These are phyloP conservation scores for Tuber brumale DNA, from an alignment of 495 filamentous ascomycete species.

Conservation along the genomic window DNA sequence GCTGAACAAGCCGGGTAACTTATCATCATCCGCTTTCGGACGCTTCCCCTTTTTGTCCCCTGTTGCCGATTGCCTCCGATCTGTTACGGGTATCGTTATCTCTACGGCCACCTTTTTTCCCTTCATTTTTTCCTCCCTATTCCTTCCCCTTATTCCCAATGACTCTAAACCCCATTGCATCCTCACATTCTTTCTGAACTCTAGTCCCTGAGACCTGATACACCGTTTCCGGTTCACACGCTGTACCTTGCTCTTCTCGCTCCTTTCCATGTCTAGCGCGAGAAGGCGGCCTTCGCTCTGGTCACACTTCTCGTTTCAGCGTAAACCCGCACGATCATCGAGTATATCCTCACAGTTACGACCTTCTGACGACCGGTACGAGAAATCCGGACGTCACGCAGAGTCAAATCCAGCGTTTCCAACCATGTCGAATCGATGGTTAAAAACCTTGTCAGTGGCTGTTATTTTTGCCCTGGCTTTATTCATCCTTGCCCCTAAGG, in stretches of 20 bases:
- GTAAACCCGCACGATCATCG: constrained; percentile 36
- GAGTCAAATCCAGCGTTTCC: constrained; percentile 34
- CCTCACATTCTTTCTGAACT: not conserved
- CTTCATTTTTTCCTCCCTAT: not conserved
- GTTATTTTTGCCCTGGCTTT: constrained; percentile 56
- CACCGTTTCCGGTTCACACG: not conserved
- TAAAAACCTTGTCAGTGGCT: constrained; percentile 61
- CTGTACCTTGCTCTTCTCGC: constrained; percentile 6
- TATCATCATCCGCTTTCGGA: not conserved
- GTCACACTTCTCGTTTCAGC: constrained; percentile 40
- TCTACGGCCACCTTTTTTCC: not conserved
- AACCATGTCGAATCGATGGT: constrained; percentile 49
- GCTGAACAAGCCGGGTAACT: not conserved
- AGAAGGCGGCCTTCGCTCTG: constrained; percentile 39
- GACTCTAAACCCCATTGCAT: not conserved
- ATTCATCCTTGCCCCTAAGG: constrained; percentile 55
- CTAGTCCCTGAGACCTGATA: not conserved
- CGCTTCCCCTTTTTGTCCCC: not conserved
- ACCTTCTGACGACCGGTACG: constrained; percentile 44
- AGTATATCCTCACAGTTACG: constrained; percentile 40
- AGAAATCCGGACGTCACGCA: constrained; percentile 46
- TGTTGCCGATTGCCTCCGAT: not conserved
- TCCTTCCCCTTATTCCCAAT: not conserved
- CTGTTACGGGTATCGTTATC: not conserved
- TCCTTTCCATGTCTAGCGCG: constrained; percentile 40